phyloP scores from a whole-genome alignment of 345 rosid species.

The Cardiospermum halicacabum region DNA sequence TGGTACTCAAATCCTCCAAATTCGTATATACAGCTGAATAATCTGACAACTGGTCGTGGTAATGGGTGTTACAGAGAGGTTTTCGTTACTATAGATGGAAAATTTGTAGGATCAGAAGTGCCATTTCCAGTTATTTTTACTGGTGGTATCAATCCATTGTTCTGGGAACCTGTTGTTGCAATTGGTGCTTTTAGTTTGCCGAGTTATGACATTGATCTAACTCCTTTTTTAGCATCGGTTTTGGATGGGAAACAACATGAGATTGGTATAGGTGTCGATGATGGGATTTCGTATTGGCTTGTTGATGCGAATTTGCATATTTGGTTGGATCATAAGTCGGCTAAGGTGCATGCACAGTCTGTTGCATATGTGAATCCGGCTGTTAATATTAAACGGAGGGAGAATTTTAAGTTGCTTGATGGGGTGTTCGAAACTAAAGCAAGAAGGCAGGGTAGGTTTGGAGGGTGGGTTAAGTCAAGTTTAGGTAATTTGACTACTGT shows the following conservation, averaged over 20 bases:
- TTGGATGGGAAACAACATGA: conserved; percentile 58
- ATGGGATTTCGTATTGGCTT: conserved; percentile 76
- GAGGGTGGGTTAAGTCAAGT: conserved; percentile 71
- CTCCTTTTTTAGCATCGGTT: conserved; percentile 63
- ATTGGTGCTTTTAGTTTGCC: conserved; percentile 78
- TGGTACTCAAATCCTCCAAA: conserved; percentile 91
- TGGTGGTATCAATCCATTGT: conserved; percentile 81
- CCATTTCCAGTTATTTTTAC: conserved; percentile 78
- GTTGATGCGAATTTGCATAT: conserved; percentile 76
- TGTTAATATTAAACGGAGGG: conserved; percentile 24
- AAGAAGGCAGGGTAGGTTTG: conserved; percentile 33
- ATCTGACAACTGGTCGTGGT: conserved; percentile 51
- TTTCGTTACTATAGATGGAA: conserved; percentile 57
- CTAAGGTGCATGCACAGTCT: conserved; percentile 38
- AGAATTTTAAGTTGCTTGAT: conserved; percentile 47
- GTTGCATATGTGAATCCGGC: conserved; percentile 24
- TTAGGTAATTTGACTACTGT: conserved; percentile 56
- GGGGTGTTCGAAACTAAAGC: conserved; percentile 57
- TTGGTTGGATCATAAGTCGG: conserved; percentile 50
- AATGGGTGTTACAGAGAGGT: conserved; percentile 76
- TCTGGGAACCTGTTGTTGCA: conserved; percentile 80
- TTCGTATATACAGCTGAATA: conserved; percentile 54
- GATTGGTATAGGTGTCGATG: conserved; percentile 46
- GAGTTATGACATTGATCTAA: conserved; percentile 65
- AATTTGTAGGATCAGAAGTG: conserved; percentile 61